Evolutionary conservation across 768 basidiomycete genomes (phyloP).

Genomic region (Termitomyces sp.): DNA sequence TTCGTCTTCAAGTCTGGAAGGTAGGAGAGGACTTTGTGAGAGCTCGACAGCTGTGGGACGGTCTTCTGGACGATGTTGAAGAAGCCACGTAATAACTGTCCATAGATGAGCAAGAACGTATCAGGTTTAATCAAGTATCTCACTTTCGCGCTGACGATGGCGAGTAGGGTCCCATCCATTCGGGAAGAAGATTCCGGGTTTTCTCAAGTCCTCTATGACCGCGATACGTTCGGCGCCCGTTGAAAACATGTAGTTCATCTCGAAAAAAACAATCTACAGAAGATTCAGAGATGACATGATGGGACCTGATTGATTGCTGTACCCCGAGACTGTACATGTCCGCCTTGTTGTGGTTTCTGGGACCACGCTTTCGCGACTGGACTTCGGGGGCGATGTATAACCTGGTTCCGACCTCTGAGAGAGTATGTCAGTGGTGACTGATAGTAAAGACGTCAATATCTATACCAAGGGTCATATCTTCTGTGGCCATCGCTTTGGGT

Average conservation of each 20-base stretch:
- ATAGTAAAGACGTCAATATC: not conserved
- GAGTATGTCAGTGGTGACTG: not conserved
- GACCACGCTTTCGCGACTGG: constrained; percentile 51
- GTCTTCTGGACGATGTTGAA: constrained; percentile 74
- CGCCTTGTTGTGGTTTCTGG: constrained; percentile 81
- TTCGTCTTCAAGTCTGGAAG: constrained; percentile 75
- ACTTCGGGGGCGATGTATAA: constrained; percentile 95
- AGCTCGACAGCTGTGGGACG: constrained; percentile 82
- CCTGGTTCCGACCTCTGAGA: constrained; percentile 78
- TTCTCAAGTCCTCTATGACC: constrained; percentile 75
- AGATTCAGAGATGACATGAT: not conserved
- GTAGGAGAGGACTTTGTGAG: constrained; percentile 72
- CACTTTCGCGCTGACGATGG: constrained; percentile 64
- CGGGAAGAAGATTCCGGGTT: constrained; percentile 74
- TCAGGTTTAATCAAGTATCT: not conserved
- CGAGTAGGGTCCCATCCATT: constrained; percentile 59
- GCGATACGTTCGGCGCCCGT: constrained; percentile 82
- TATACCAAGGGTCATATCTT: constrained; percentile 76
- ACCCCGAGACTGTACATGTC: constrained; percentile 95
- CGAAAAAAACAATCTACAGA: constrained; percentile 87
- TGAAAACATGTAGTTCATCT: constrained; percentile 86
- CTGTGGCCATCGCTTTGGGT: constrained; percentile 34
- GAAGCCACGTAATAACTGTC: constrained; percentile 71
- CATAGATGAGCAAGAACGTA: not conserved
- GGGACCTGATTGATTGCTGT: constrained; percentile 17